Percentiles rank a stretch among this genome's conserved stretches.
Conservation (phyloP, 768 basidiomycete species). For the Hygrophorus pudorinus region DNA sequence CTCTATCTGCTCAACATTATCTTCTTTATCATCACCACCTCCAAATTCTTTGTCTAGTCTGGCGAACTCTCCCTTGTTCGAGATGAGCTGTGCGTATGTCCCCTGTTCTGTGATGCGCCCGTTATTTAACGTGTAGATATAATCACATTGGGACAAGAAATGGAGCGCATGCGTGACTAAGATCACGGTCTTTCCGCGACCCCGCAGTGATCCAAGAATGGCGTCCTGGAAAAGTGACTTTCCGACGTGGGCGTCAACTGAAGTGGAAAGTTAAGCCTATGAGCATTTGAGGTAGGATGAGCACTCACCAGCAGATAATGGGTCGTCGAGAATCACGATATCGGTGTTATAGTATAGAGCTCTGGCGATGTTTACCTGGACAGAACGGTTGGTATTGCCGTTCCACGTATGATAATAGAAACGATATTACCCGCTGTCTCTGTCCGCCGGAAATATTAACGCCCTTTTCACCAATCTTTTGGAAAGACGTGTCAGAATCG, state of each 20-base stretch:
- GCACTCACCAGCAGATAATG: slow-evolving; percentile 46
- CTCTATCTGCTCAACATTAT: slow-evolving; percentile 9
- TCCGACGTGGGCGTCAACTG: slow-evolving; percentile 70
- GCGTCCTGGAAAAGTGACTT: slow-evolving; percentile 57
- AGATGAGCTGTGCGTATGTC: slow-evolving; percentile 42
- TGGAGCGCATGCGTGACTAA: slow-evolving; percentile 90
- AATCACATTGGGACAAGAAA: slow-evolving; percentile 79
- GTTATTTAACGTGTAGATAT: slow-evolving; percentile 68
- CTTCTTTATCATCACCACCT: slow-evolving; percentile 31
- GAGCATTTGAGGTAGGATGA: background rate
- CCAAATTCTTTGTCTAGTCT: slow-evolving; percentile 54
- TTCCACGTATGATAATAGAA: too few species aligned
- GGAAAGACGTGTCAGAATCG: slow-evolving; percentile 26
- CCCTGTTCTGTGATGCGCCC: slow-evolving; percentile 77
- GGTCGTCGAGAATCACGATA: slow-evolving; percentile 53
- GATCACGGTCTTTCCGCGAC: slow-evolving; percentile 61
- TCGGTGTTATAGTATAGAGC: slow-evolving; percentile 60
- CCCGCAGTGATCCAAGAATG: slow-evolving; percentile 30
- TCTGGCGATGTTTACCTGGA: slow-evolving; percentile 44
- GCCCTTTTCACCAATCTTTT: slow-evolving; percentile 62
- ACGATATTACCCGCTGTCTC: slow-evolving; percentile 36
- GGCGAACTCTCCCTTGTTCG: slow-evolving; percentile 41
- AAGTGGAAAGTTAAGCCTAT: slow-evolving; percentile 8
- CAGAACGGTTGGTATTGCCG: too few species aligned
- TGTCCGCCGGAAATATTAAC: slow-evolving; percentile 61